Base-by-base conservation (phyloP, 306 rosid genomes). In the Vachellia collinsii region DNA sequence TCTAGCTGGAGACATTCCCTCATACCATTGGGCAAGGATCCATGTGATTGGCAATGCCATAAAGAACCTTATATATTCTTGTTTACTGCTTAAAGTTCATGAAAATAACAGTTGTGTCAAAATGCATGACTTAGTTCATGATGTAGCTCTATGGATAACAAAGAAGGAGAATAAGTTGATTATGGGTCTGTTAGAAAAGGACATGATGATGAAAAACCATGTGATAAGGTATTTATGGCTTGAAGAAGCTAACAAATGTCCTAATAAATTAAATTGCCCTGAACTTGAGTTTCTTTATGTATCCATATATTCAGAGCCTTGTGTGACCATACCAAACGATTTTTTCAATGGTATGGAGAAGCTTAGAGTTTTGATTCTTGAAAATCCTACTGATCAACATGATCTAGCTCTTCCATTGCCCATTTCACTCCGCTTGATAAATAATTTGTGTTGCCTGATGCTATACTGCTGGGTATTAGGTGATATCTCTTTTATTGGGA, bases 51-150 rank as follows among this genome's bases (percentile, higher is more conserved):
- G 5, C 13, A n/a, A n/a, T n/a, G 68, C 16, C 5, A 62, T 11
- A 63, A 34, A 11, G 12, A 63, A 63, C 9, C 69, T 63, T 34
- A 14, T 63, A 14, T 42, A 63, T 34, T 63, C 10, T 63, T 63
- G 43, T 63, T 63, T 63, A 43, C 0, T 63, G 7, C 8, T 29
- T 34, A 11, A 0, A 34, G 20, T 0, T 63, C 5, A 19, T 4
- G 20, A 17, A 13, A 11, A 0, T n/a, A n/a, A n/a, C 1, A 1
- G 0, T 29, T 34, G 3, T 14, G 2, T 63, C 10, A 34, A 34
- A 34, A 34, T 34, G 69, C 69, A 63, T 63, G 69, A 63, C 20
- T 63, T 63, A 11, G 69, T 63, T 1, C 69, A 20, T 63, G 69
- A 63, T 34, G 43, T 63, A 5, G 69, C 43, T 11, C 3, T 63